Evolutionary conservation across 148 eudicot species (phyloP).

Genomic region (Nepenthes gracilis): DNA sequence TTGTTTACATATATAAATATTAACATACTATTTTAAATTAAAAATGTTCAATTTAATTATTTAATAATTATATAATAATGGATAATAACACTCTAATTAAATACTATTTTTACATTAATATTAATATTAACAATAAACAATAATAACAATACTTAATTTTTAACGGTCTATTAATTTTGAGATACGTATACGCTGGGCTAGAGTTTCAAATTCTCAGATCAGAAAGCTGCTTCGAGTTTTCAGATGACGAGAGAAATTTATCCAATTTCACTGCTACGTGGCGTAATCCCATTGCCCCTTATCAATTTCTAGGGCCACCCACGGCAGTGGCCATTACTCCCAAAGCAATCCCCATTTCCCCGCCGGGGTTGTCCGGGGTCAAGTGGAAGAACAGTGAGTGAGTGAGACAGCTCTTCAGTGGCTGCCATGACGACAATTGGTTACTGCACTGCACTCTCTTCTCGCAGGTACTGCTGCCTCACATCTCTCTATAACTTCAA

Average conservation of each 20-base stretch:
- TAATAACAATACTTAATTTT: no score
- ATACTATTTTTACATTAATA: no score
- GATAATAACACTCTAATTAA: no score
- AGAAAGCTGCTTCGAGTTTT: no score
- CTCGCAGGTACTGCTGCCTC: conserved; percentile 37
- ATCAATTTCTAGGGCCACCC: conserved; percentile 32
- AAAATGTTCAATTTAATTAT: no score
- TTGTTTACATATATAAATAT: no score
- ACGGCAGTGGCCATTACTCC: not conserved
- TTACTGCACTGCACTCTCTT: conserved; percentile 38
- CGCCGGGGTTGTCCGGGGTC: conserved; percentile 2
- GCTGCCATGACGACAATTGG: conserved; percentile 51
- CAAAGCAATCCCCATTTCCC: not conserved
- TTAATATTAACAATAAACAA: no score
- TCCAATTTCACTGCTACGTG: conserved; percentile 39
- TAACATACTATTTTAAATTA: no score
- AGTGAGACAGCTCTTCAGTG: not conserved
- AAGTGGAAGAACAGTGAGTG: conserved; percentile 5
- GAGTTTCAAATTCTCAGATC: no score
- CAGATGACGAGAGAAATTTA: not conserved
- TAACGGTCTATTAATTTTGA: no score
- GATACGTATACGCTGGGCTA: no score
- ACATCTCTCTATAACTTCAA: not conserved
- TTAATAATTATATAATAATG: no score
- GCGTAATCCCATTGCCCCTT: conserved; percentile 32